Base-by-base conservation (phyloP, 192 early-diverging fungal species). In the Linnemannia schmuckeri region DNA sequence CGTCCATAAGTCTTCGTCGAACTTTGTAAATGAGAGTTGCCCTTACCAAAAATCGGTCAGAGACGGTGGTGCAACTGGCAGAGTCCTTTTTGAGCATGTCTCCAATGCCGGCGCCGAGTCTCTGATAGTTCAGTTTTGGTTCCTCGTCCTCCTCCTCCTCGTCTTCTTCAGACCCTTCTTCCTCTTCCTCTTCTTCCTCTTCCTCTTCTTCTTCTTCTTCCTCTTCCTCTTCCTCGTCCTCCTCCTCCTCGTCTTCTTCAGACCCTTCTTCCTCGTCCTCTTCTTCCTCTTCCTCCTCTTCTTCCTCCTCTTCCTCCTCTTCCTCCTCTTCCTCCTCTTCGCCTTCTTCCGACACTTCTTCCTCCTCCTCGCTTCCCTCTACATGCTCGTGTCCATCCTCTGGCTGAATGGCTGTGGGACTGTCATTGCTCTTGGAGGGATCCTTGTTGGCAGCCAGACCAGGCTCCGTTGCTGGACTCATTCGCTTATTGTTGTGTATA, bases 111-210 rank as follows among this genome's bases (percentile, higher is more conserved):
- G 94, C 93, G 15, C 92, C 95, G 49, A 99, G 91, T 57, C 97
- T 92, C 74, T 96, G 93, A 89, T 98, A 99, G 75, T 96, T 94
- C 47, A 99, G 91, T 78, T 95, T 94, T 24, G 98, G 98, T 86
- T 99, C 98, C 44, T 96, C 96, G 41, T 98, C 97, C 10, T 96
- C 95, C 18, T 95, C 94, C 2, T 93, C 91, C 20, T 90, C 80
- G 12, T 80, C 66, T 20, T 55, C 84, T 42, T 78, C 70, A 68
- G 74, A 81, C 24, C 78, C 54, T 33, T 57, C 68, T 20, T 79
- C 80, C 33, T 82, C 72, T 4, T 76, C 70, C 22, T 79, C 75
- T 24, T 88, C 83, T 1, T 86, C 83, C 0, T 73, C 80, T 38
- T 76, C 80, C 9, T 87, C 85, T 4, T 66, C 81, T 17, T 76